phyloP scores from a whole-genome alignment of 2,329 filamentous ascomycete genomes.

The Scleromitrula shiraiana region DNA sequence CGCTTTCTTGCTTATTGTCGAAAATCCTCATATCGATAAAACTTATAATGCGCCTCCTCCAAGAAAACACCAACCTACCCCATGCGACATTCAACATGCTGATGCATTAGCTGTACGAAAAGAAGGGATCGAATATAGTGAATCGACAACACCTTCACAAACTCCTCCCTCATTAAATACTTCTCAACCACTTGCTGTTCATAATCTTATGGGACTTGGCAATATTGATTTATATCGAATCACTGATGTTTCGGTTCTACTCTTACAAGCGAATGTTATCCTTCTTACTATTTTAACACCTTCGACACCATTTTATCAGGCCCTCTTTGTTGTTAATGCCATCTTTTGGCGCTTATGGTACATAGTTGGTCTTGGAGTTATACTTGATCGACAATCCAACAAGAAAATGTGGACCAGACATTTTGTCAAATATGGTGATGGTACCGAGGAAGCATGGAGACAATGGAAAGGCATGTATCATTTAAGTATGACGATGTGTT shows the following conservation, averaged over 20 bases:
- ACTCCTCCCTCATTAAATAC: constrained; percentile 30
- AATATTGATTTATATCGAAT: constrained; percentile 86
- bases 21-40: constrained; percentile 97
- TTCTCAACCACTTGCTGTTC: constrained; percentile 58
- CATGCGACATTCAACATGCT: constrained; percentile 29
- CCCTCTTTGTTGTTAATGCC: constrained; percentile 74
- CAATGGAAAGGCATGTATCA: constrained; percentile 98
- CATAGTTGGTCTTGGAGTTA: constrained; percentile 74
- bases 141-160: constrained; percentile 7
- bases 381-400: constrained; percentile 79
- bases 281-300: constrained; percentile 69
- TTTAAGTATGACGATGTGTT: constrained; percentile 83
- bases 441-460: constrained; percentile 82
- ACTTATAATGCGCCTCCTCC: constrained; percentile 89
- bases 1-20: constrained; percentile 81
- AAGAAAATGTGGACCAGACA: constrained; percentile 94
- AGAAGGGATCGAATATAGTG: constrained; percentile 28
- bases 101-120: constrained; percentile 30
- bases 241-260: constrained; percentile 72
- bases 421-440: constrained; percentile 95
- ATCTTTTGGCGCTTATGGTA: constrained; percentile 86
- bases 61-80: constrained; percentile 39
- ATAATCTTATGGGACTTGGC: constrained; percentile 72
- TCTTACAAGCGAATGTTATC: constrained; percentile 70
- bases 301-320: constrained; percentile 65